These are phyloP conservation scores for Austropuccinia psidii DNA, from an alignment of 1,284 basidiomycete genomes.

Conservation along the genomic window DNA sequence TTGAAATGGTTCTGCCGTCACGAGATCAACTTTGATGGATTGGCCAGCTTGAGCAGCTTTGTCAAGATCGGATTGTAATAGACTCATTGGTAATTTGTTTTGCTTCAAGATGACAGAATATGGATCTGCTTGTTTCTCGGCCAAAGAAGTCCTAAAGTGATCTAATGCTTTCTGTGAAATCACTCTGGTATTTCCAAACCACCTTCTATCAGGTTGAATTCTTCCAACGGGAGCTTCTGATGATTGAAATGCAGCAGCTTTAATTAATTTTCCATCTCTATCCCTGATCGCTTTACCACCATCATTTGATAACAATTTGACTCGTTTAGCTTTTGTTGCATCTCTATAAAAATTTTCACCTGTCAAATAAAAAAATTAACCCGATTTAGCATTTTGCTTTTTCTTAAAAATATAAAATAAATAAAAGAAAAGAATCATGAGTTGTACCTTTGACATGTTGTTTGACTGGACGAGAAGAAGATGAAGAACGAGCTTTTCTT, in stretches of 20 bases:
- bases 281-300: constrained; percentile 82
- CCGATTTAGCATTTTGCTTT: not conserved
- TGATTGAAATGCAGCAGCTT: constrained; percentile 89
- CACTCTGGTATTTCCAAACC: constrained; percentile 97
- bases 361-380: not conserved
- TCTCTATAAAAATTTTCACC: constrained; percentile 37
- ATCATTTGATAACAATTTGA: constrained; percentile 70
- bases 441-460: constrained; percentile 35
- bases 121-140: constrained; percentile 75
- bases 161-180: constrained; percentile 93
- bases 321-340: constrained; percentile 55
- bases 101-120: constrained; percentile 83
- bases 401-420: not conserved
- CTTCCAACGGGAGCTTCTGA: constrained; percentile 76
- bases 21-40: constrained; percentile 60
- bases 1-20: constrained; percentile 82
- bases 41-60: constrained; percentile 59
- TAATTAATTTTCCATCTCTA: constrained; percentile 76
- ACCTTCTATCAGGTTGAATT: constrained; percentile 83
- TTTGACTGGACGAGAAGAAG: constrained; percentile 24
- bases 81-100: constrained; percentile 90
- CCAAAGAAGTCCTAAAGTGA: constrained; percentile 80
- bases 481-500: constrained; percentile 19
- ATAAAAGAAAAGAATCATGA: not conserved
- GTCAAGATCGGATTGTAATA: constrained; percentile 77